Percentiles rank a stretch among this genome's conserved stretches.
phyloP scores from a whole-genome alignment of 1,284 basidiomycete species.

The Chondrostereum purpureum region DNA sequence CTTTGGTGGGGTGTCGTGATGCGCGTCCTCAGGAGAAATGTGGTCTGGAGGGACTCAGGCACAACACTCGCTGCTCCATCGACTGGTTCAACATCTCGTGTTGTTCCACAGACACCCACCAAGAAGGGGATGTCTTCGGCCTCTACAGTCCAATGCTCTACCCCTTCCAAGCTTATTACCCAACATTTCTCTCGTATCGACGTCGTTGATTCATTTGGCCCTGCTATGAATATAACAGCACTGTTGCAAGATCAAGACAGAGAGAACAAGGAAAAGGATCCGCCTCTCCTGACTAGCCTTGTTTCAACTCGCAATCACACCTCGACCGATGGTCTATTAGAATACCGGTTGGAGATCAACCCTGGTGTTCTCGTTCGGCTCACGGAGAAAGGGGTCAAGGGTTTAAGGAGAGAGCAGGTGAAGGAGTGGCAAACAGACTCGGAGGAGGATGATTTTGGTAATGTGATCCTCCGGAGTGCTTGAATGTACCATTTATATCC shows the following conservation, averaged over 20 bases:
- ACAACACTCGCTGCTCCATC: conserved; percentile 5
- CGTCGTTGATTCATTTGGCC: neutral
- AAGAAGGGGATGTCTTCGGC: conserved; percentile 22
- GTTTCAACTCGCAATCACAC: conserved; percentile 41
- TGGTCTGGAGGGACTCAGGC: conserved; percentile 37
- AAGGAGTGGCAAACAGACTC: conserved; percentile 40
- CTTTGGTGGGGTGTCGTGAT: conserved; percentile 67
- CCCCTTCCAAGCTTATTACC: conserved; percentile 51
- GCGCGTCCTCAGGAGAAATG: conserved; percentile 56
- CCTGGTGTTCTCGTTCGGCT: conserved; percentile 58
- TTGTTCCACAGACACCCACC: conserved; percentile 32
- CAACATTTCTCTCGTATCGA: conserved; percentile 40
- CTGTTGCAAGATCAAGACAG: conserved; percentile 21
- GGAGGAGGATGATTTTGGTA: conserved; percentile 33
- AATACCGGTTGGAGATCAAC: conserved; percentile 69
- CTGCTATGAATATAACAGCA: conserved; percentile 25
- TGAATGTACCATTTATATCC: too few species aligned
- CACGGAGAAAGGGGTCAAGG: conserved; percentile 57
- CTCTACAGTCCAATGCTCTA: conserved; percentile 25
- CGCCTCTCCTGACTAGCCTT: conserved; percentile 30
- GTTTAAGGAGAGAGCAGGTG: conserved; percentile 47
- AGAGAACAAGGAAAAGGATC: conserved; percentile 26
- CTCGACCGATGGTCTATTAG: conserved; percentile 61
- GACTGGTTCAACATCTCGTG: conserved; percentile 4
- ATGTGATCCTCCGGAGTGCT: too few species aligned